phyloP scores from a whole-genome alignment of 2,329 filamentous ascomycete genomes.

The Fragosphaeria purpurea region DNA sequence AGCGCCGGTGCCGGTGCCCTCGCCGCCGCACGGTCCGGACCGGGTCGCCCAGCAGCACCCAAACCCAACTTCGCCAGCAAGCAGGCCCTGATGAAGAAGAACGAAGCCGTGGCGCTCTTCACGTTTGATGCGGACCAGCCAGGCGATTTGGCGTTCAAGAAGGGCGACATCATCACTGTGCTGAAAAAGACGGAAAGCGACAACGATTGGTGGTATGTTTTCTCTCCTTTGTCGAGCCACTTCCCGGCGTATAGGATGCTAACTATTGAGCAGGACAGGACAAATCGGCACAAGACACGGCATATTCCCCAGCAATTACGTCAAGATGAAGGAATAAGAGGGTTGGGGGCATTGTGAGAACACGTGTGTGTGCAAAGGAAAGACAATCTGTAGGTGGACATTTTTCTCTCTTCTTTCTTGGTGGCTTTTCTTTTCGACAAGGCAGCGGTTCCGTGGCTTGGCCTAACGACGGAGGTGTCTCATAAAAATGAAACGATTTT shows the following conservation, averaged over 20 bases:
- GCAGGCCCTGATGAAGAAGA: slow-evolving; percentile 47
- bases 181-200: slow-evolving; percentile 88
- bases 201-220: slow-evolving; percentile 81
- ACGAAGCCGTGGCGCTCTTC: slow-evolving; percentile 84
- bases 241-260: slow-evolving; percentile 3
- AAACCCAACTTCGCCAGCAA: slow-evolving; percentile 72
- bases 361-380: too few relatives aligned
- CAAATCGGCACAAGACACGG: slow-evolving; percentile 75
- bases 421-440: too few relatives aligned
- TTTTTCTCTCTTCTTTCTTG: too few relatives aligned
- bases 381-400: too few relatives aligned
- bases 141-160: slow-evolving; percentile 90
- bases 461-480: too few relatives aligned
- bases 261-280: slow-evolving; percentile 56
- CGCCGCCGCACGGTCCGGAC: slow-evolving; percentile 33
- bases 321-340: slow-evolving; percentile 50
- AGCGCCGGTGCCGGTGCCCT: slow-evolving; percentile 44
- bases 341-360: too few relatives aligned
- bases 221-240: neutral
- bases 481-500: slow-evolving; percentile 1
- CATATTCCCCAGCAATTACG: slow-evolving; percentile 82
- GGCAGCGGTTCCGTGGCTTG: too few relatives aligned
- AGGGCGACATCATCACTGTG: slow-evolving; percentile 92
- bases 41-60: slow-evolving; percentile 71
- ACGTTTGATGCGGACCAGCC: slow-evolving; percentile 92